Evolutionary conservation across 1,284 basidiomycete genomes (phyloP), one percentile per base, ranked within the genome.

Genomic region (Microbotryomycetes sp.): DNA sequence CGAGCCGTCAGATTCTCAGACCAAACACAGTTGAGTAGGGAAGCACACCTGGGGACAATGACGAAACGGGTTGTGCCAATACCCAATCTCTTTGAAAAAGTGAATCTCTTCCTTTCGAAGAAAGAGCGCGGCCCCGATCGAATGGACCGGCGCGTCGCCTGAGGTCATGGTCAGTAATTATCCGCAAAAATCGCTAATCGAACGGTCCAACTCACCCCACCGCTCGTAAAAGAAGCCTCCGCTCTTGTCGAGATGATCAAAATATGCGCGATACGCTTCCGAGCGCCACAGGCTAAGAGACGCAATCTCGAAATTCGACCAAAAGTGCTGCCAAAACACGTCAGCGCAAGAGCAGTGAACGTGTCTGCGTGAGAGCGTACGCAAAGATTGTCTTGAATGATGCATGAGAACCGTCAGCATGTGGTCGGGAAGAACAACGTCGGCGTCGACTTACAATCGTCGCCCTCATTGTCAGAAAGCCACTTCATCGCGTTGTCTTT

Each of bases 161-260:
- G 13, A 2, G 1, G 21, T 2, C 26, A 2, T 6, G n/a, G 16
- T 30, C 28, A 7, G 26, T 16, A 1, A 15, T 18, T 16, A 24
- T 27, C 4, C 15, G 48, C 3, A 18, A 28, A 31, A 5, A 29
- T 4, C n/a, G 16, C n/a, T 4, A 28, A 41, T 3, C 2, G 4
- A 23, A 15, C 9, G 27, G 31, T 27, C 21, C 87, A 7, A 88
- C 89, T 91, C 90, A 52, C 67, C 70, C 70, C 68, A 71, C 0
- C 71, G 60, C 56, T 91, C 88, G 70, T 91, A 90, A 59, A 69
- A 71, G 72, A 89, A 89, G 5, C 90, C 90, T 24, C 90, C 91
- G 56, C 81, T 83, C 21, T 79, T 74, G 64, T 93, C 91, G 24
- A 93, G 78, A 71, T 82, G 80, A 18, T 60, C 57, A 41, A 92